Evolutionary conservation across 257 asterid genomes (phyloP), one percentile per base, ranked within the genome.

Genomic region (Avicennia marina): DNA sequence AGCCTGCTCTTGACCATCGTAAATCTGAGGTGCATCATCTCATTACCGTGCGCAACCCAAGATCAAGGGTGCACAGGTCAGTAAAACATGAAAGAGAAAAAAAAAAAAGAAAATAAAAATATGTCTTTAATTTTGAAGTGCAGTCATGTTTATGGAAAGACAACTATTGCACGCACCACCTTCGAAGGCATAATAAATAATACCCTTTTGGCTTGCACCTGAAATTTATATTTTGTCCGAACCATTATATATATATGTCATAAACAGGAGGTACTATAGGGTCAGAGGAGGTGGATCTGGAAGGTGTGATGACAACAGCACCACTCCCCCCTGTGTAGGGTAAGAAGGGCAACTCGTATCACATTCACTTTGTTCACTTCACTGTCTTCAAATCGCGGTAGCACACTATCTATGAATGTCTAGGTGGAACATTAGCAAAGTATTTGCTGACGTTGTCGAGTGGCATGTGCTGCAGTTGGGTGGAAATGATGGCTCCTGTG

Each of bases 261-360:
- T 47, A 45, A 61, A 66, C 39, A 89, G 97, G 94, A 82, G 97
- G 73, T 77, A 68, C 74, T 79, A 64, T 43, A 80, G 76, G 75
- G 38, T 41, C 33, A 82, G 52, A 75, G 85, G 94, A 12, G 72
- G 83, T 12, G 75, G 13, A 7, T 7, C 13, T 12, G 3, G 62
- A 58, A 82, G 72, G 54, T 93, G 99, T 69, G 71, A 80, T 8
- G 48, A 33, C 36, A 84, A 82, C 76, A 86, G 85, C 58, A 89
- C 85, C 1, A 61, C 80, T 64, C 99, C 99, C 41, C 99, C 99
- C 41, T 93, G 99, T 67, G 90, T 75, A 3, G 99, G 99, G 99
- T 93, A 82, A 77, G 69, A 6, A 16, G 36, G 9, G n/a, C n/a
- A n/a, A n/a, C n/a, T n/a, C n/a, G n/a, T n/a, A n/a, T n/a, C n/a